phyloP scores from a whole-genome alignment of 108 stramenopile species.

The Pseudonitzschia delicatissima region DNA sequence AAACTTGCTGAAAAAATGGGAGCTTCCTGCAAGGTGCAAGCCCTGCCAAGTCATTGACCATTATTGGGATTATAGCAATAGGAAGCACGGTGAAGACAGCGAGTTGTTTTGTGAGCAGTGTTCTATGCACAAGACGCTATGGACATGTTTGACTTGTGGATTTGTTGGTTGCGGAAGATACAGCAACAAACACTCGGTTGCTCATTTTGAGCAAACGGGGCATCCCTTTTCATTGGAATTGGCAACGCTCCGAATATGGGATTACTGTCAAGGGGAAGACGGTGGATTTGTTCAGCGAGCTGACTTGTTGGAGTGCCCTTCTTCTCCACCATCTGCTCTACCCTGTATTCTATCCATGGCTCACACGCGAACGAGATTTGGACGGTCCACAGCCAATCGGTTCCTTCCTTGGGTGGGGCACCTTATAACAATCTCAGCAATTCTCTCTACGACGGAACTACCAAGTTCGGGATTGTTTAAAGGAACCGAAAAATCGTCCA shows the following conservation, averaged over 20 bases:
- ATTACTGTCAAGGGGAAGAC: conserved; percentile 69
- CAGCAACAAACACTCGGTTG: conserved; percentile 78
- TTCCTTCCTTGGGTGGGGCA: neutral
- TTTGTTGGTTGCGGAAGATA: conserved; percentile 95
- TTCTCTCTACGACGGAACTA: neutral
- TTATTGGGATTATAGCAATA: conserved; percentile 38
- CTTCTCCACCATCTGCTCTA: no score
- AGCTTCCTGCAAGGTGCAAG: conserved; percentile 48
- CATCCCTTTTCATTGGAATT: conserved; percentile 94
- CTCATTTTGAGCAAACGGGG: conserved; percentile 73
- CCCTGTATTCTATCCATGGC: conserved; percentile 33
- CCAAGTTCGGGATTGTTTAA: neutral
- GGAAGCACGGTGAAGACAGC: conserved; percentile 13
- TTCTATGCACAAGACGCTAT: conserved; percentile 75
- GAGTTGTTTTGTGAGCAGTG: conserved; percentile 67
- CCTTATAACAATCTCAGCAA: neutral
- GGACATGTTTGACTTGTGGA: conserved; percentile 96
- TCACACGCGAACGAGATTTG: conserved; percentile 3
- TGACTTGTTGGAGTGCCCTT: conserved; percentile 78
- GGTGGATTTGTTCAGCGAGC: conserved; percentile 86
- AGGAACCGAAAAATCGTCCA: conserved; percentile 43
- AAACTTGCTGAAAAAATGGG: conserved; percentile 60
- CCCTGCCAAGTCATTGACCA: conserved; percentile 65
- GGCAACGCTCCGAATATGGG: conserved; percentile 94
- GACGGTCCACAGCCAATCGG: neutral